Evolutionary conservation across 805 yeast genomes (phyloP), one percentile per base, ranked within the genome.

Genomic region (Kazachstania taianensis): DNA sequence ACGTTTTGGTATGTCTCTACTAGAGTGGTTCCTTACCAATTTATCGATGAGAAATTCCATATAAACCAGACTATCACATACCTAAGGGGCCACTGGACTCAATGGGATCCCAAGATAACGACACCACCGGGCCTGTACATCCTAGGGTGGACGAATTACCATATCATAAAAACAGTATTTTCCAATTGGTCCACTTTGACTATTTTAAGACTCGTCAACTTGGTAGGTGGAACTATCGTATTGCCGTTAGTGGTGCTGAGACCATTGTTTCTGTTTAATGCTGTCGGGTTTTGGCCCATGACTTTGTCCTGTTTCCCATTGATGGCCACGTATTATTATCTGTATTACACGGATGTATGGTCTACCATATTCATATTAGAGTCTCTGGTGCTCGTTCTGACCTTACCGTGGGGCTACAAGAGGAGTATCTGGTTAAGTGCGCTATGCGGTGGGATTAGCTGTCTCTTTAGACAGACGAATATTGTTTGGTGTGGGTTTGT

Each of bases 321-420:
- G 34, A 51, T 89, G 35, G 65, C 78, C 17, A 68, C 86, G 3
- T 89, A 78, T 58, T 77, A 79, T 46, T 75, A 76, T 23, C 61
- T 92, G 24, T 92, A 77, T 60, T 92, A 92, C 59, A 92, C 98
- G 0, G 98, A 92, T 52, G 79, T 86, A 1, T 87, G 96, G 97
- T 73, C 96, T 0, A 72, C 92, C 0, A 69, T 82, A 1, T 61
- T 83, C 20, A 69, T 87, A 6, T 41, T 83, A 9, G 64, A 67
- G 2, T 67, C 81, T 2, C 63, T 77, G 23, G 65, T 75, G 5
- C 49, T 69, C 24, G 76, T 66, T 3, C 49, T 72, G 13, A 62
- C 62, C 0, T 36, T 58, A 14, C 67, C 67, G 3, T 53, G 49
- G 39, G 66, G 66, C 7, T 53, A 54, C 13, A 50, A 29, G 7